A percentile compares a stretch with the other conserved stretches of the same genome.
phyloP scores from a whole-genome alignment of 2,329 filamentous ascomycete genomes.

The Exophiala aquamarina region DNA sequence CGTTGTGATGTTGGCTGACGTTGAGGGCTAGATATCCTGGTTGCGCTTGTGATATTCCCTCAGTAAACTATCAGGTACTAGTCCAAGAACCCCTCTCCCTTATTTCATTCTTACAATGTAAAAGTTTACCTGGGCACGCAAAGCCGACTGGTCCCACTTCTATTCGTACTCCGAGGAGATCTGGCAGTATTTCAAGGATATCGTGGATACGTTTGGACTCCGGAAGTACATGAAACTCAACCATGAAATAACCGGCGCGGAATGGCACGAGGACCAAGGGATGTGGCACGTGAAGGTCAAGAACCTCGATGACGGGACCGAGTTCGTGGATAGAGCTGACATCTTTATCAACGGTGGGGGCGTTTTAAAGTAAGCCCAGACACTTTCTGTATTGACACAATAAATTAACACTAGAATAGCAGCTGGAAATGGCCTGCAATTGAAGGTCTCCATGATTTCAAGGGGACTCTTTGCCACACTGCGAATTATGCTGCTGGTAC shows the following conservation, averaged over 20 bases:
- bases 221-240: slow-evolving; percentile 38
- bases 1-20: neutral
- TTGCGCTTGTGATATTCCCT: slow-evolving; percentile 34
- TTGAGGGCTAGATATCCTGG: slow-evolving; percentile 30
- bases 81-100: neutral
- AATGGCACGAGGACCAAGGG: slow-evolving; percentile 37
- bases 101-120: neutral
- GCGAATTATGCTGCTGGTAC: slow-evolving; percentile 47
- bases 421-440: slow-evolving; percentile 35
- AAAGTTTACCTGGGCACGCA: slow-evolving; percentile 33
- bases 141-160: slow-evolving; percentile 16
- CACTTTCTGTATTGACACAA: neutral
- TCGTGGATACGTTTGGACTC: slow-evolving; percentile 39
- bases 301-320: slow-evolving; percentile 22
- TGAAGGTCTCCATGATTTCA: slow-evolving; percentile 34
- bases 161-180: slow-evolving; percentile 42
- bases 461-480: slow-evolving; percentile 35
- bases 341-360: slow-evolving; percentile 36
- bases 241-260: slow-evolving; percentile 36
- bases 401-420: slow-evolving; percentile 40
- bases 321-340: slow-evolving; percentile 29
- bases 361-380: slow-evolving; percentile 14
- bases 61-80: slow-evolving; percentile 27
- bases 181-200: slow-evolving; percentile 39
- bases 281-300: slow-evolving; percentile 38